Evolutionary conservation across 352 stramenopile species (phyloP), one percentile per base, ranked within the genome.

Genomic region (Globisporangium cystogenes): DNA sequence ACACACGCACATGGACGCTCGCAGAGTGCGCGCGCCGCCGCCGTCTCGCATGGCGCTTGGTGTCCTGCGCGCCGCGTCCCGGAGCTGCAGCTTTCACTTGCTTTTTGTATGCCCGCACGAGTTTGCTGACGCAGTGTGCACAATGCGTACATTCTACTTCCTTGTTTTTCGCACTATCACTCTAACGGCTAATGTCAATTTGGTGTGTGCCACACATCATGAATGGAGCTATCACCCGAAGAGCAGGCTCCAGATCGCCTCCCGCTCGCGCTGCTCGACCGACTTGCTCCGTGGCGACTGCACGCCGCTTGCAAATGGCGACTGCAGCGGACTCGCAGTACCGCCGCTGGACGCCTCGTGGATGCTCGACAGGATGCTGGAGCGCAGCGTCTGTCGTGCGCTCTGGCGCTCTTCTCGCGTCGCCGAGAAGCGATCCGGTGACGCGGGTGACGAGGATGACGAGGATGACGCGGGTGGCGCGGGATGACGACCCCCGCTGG

Each of bases 161-260:
- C 33, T 39, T 3, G 33, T 4, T 39, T 39, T 39, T 4, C 33
- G 12, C 33, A 39, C 33, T 39, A 39, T 39, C 33, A 12, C 8
- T n/a, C n/a, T n/a, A n/a, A n/a, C n/a, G n/a, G n/a, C n/a, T n/a
- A n/a, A n/a, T n/a, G n/a, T n/a, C n/a, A n/a, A n/a, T n/a, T n/a
- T n/a, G n/a, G n/a, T n/a, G n/a, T n/a, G n/a, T n/a, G n/a, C n/a
- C n/a, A n/a, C n/a, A n/a, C n/a, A n/a, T n/a, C n/a, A n/a, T n/a
- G n/a, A n/a, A n/a, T n/a, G n/a, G 16, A 14, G 18, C 51, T 43
- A 58, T 31, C 42, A 31, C 1, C 36, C 52, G 26, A 87, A 87
- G n/a, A 87, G 62, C 27, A 87, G 59, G 29, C 54, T 72, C 54
- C 69, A 59, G 48, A 86, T 81, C 10, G 76, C 76, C 48, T 86